A percentile compares a stretch with the other conserved stretches of the same genome.
Conservation (phyloP, 805 yeast genomes). For the Barnettozyma californica region DNA sequence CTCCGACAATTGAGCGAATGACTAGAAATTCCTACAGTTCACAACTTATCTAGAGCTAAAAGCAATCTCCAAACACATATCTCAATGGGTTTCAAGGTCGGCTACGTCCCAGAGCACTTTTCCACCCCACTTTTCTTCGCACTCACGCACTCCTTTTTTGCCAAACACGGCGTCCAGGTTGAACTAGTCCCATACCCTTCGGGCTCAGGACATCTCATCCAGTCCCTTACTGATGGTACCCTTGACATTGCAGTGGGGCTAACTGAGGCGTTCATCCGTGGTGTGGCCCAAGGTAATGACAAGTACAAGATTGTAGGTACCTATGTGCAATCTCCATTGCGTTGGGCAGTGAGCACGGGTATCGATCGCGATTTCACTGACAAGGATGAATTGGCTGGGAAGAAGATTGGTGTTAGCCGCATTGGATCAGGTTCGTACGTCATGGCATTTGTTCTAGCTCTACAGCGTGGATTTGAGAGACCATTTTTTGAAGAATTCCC, state of each 20-base stretch:
- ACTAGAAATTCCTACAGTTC: no score
- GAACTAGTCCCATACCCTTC: constrained; percentile 69
- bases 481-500: constrained; percentile 52
- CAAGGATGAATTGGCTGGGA: constrained; percentile 51
- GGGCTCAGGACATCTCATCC: constrained; percentile 85
- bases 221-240: constrained; percentile 54
- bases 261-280: constrained; percentile 88
- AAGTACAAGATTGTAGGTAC: constrained; percentile 69
- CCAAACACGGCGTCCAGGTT: constrained; percentile 43
- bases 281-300: constrained; percentile 49
- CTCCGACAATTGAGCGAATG: no score
- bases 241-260: constrained; percentile 83
- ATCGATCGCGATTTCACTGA: constrained; percentile 49
- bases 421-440: constrained; percentile 91
- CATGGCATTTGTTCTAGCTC: constrained; percentile 81
- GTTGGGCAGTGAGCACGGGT: constrained; percentile 91
- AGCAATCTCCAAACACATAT: background rate
- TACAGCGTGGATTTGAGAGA: constrained; percentile 46
- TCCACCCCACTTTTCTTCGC: constrained; percentile 84
- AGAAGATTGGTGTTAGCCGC: constrained; percentile 72
- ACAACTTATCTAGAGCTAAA: no score
- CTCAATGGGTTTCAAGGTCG: constrained; percentile 45
- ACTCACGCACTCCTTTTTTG: constrained; percentile 49
- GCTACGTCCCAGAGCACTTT: constrained; percentile 89
- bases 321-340: constrained; percentile 78